phyloP scores from a whole-genome alignment of 352 stramenopile genomes.

The Ophiocytium majus region DNA sequence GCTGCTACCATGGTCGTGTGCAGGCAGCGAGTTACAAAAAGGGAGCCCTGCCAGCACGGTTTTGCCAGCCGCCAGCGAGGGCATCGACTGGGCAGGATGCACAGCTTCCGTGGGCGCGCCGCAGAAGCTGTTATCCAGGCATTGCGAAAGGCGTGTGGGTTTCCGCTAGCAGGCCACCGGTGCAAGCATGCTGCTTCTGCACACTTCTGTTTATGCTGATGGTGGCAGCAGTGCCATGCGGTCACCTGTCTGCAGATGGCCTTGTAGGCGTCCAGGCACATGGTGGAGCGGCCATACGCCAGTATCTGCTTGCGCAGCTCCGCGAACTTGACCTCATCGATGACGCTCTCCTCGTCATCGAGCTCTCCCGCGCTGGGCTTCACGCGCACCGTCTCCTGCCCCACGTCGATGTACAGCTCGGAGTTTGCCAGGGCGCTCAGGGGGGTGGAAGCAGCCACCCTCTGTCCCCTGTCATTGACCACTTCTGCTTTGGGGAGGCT shows the following conservation, averaged over 20 bases:
- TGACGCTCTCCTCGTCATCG: background rate
- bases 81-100: background rate
- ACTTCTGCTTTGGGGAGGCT: slow-evolving; percentile 36
- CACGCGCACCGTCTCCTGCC: slow-evolving; percentile 29
- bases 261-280: slow-evolving; percentile 29
- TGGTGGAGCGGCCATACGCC: slow-evolving; percentile 20
- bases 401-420: slow-evolving; percentile 34
- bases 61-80: no score
- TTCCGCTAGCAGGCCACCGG: background rate
- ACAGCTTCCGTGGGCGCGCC: background rate
- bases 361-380: background rate
- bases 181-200: no score
- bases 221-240: no score
- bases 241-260: slow-evolving; percentile 38
- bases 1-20: no score
- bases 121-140: background rate
- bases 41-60: no score
- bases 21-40: no score
- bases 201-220: no score
- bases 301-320: slow-evolving; percentile 30
- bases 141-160: background rate
- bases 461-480: slow-evolving; percentile 34
- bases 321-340: slow-evolving; percentile 18
- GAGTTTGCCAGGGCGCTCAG: slow-evolving; percentile 27
- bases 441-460: slow-evolving; percentile 32